Percentiles rank a stretch among this genome's conserved stretches.
These are phyloP conservation scores for Atkinsonella hypoxylon DNA, from an alignment of 2,329 filamentous ascomycete genomes.

Conservation along the genomic window DNA sequence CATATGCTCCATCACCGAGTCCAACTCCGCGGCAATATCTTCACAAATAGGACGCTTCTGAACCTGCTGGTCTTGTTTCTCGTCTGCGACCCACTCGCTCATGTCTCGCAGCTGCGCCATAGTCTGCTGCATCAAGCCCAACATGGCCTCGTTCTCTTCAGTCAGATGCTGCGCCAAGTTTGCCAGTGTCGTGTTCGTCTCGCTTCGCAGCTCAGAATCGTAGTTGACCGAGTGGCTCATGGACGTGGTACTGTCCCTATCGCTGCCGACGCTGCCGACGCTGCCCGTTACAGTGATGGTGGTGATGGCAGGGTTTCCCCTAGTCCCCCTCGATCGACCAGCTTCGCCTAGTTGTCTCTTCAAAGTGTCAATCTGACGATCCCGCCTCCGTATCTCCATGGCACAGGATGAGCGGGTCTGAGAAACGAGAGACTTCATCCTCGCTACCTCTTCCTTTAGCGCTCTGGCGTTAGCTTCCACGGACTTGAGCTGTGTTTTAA, in stretches of 20 bases:
- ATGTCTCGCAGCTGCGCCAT: conserved; percentile 60
- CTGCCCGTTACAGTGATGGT: conserved; percentile 47
- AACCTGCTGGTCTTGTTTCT: conserved; percentile 19
- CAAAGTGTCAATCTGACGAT: conserved; percentile 76
- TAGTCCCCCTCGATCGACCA: conserved; percentile 47
- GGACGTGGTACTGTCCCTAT: conserved; percentile 25
- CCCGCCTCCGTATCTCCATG: conserved; percentile 82
- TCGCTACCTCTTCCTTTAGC: conserved; percentile 74
- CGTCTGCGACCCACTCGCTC: conserved; percentile 40
- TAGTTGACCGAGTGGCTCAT: conserved; percentile 18
- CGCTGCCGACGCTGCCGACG: conserved; percentile 35
- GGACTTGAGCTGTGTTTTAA: conserved; percentile 57
- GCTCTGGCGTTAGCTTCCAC: conserved; percentile 63
- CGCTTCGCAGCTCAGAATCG: conserved; percentile 62
- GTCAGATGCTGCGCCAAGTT: conserved; percentile 71
- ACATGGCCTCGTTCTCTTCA: conserved; percentile 81
- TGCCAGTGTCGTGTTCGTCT: conserved; percentile 86
- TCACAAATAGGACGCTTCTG: conserved; percentile 33
- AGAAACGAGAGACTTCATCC: conserved; percentile 65
- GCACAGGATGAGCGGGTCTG: conserved; percentile 81
- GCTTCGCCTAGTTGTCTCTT: conserved; percentile 76
- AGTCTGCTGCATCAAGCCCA: conserved; percentile 59
- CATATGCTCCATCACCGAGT: conserved; percentile 68
- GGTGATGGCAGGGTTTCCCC: conserved; percentile 41
- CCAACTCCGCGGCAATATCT: conserved; percentile 64